Evolutionary conservation across 2,329 filamentous ascomycete genomes (phyloP).

Genomic region (Elsinoe fawcettii): DNA sequence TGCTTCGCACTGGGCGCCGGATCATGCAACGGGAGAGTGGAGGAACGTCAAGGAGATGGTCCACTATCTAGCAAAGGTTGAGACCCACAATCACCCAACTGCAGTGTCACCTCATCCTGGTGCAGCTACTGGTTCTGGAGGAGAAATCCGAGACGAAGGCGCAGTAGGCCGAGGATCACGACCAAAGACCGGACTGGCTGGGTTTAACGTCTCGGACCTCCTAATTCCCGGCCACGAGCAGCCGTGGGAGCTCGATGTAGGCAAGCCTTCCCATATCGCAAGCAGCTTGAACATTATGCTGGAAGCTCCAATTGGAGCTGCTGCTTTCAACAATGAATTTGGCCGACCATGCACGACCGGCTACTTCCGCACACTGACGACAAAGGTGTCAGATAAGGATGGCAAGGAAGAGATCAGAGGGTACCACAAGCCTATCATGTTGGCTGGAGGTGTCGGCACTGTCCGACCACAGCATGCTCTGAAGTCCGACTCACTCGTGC

Average conservation of each 20-base stretch:
- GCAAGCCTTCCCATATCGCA: slow-evolving; percentile 83
- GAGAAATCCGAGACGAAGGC: slow-evolving; percentile 92
- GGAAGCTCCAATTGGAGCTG: slow-evolving; percentile 89
- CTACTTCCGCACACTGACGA: slow-evolving; percentile 84
- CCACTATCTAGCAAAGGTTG: slow-evolving; percentile 86
- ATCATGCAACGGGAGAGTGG: slow-evolving; percentile 81
- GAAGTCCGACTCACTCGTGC: slow-evolving; percentile 71
- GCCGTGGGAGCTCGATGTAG: slow-evolving; percentile 88
- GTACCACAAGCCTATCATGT: slow-evolving; percentile 98
- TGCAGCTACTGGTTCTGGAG: slow-evolving; percentile 89
- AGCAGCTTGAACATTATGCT: slow-evolving; percentile 96
- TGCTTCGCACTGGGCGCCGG: slow-evolving; percentile 77
- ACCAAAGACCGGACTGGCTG: slow-evolving; percentile 84
- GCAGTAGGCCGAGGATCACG: slow-evolving; percentile 87
- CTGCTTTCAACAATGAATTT: slow-evolving; percentile 96
- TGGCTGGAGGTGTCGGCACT: slow-evolving; percentile 89
- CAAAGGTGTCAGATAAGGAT: slow-evolving; percentile 53
- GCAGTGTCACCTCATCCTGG: slow-evolving; percentile 90
- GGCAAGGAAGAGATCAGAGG: slow-evolving; percentile 67
- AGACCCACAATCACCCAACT: slow-evolving; percentile 96
- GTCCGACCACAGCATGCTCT: slow-evolving; percentile 85
- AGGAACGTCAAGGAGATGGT: slow-evolving; percentile 76
- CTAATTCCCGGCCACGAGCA: slow-evolving; percentile 73
- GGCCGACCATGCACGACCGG: slow-evolving; percentile 81
- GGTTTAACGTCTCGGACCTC: slow-evolving; percentile 93